Evolutionary conservation across 768 basidiomycete species (phyloP).

Genomic region (Mycena vitilis): DNA sequence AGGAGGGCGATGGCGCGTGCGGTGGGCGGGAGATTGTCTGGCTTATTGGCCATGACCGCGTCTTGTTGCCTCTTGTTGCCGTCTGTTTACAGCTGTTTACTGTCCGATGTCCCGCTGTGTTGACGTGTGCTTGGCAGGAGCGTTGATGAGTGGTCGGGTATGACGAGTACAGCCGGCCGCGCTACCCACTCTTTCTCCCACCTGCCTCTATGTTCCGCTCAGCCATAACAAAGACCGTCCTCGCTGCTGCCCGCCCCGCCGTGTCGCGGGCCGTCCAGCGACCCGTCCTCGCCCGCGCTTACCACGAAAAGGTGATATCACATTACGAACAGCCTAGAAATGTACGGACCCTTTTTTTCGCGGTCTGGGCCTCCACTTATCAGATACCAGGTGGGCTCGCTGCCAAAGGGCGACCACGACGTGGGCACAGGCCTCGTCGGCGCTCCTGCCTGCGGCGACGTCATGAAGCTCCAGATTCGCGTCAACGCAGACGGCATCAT

Average conservation of each 20-base stretch:
- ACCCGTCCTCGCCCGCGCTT: conserved; percentile 73
- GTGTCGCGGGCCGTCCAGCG: conserved; percentile 53
- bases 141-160: background rate
- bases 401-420: conserved; percentile 90
- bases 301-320: conserved; percentile 97
- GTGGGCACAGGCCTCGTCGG: conserved; percentile 99
- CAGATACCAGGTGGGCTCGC: conserved; percentile 95
- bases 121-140: conserved; percentile 2
- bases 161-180: conserved; percentile 22
- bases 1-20: conserved; percentile 87
- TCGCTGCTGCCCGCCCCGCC: conserved; percentile 59
- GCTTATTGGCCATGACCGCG: conserved; percentile 52
- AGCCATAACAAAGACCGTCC: conserved; percentile 62
- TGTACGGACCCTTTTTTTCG: conserved; percentile 65
- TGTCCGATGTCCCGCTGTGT: background rate
- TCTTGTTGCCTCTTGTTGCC: conserved; percentile 1
- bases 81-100: background rate
- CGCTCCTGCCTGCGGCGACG: conserved; percentile 96
- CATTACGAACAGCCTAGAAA: conserved; percentile 99
- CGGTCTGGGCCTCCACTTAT: conserved; percentile 55
- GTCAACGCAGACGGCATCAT: conserved; percentile 96
- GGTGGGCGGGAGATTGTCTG: conserved; percentile 83
- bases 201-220: conserved; percentile 74
- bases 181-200: conserved; percentile 39
- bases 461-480: conserved; percentile 99